A percentile compares a stretch with the other conserved stretches of the same genome.
phyloP scores from a whole-genome alignment of 2,329 filamentous ascomycete genomes.

The Helotiales sp. region DNA sequence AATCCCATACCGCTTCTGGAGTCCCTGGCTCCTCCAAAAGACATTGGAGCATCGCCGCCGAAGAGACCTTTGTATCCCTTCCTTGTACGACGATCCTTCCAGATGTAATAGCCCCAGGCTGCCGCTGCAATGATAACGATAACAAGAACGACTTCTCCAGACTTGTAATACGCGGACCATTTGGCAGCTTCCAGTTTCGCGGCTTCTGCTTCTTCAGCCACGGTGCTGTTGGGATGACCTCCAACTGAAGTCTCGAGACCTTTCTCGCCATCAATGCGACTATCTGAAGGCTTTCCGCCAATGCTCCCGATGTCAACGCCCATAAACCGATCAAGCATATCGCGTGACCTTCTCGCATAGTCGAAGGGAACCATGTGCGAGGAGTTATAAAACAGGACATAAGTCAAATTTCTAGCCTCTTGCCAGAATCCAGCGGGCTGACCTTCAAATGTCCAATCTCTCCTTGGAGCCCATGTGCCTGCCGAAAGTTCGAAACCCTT shows the following conservation, averaged over 20 bases:
- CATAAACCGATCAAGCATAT: slow-evolving; percentile 98
- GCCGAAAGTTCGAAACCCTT: slow-evolving; percentile 87
- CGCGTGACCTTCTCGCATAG: slow-evolving; percentile 78
- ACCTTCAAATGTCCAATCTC: slow-evolving; percentile 91
- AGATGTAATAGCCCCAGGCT: slow-evolving; percentile 64
- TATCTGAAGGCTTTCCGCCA: slow-evolving; percentile 69
- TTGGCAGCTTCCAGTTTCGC: slow-evolving; percentile 65
- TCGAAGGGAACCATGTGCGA: slow-evolving; percentile 99
- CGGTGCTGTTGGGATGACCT: slow-evolving; percentile 66
- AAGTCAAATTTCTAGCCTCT: slow-evolving; percentile 90
- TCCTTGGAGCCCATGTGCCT: slow-evolving; percentile 87
- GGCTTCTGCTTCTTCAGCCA: slow-evolving; percentile 61
- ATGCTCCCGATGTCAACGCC: slow-evolving; percentile 87
- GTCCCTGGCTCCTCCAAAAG: slow-evolving; percentile 29
- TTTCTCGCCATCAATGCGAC: slow-evolving; percentile 69
- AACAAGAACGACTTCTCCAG: slow-evolving; percentile 67
- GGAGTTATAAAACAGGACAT: slow-evolving; percentile 91
- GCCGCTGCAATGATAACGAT: slow-evolving; percentile 63
- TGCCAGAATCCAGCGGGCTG: slow-evolving; percentile 90
- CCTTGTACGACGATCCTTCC: slow-evolving; percentile 58
- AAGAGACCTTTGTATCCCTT: slow-evolving; percentile 51
- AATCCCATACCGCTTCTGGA: slow-evolving; percentile 39
- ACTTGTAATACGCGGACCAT: slow-evolving; percentile 71
- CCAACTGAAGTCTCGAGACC: slow-evolving; percentile 65
- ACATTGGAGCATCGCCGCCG: slow-evolving; percentile 32